Conservation (phyloP, 805 yeast genomes). For the Wickerhamomyces pijperi region DNA sequence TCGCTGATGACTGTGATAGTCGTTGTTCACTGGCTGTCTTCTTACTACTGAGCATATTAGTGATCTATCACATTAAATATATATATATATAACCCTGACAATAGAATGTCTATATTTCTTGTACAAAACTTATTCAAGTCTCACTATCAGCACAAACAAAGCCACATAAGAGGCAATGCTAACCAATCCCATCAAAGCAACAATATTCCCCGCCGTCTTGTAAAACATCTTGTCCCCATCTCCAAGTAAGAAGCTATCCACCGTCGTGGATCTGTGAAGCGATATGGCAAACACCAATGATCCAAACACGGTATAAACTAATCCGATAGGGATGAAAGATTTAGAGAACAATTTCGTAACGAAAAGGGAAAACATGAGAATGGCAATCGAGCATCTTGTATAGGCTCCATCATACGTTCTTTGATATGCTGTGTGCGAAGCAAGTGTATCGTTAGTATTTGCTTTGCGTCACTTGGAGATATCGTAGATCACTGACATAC, state of each 20-base stretch:
- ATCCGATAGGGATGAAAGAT: constrained; percentile 58
- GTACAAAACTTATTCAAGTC: too few relatives aligned
- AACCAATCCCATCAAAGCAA: constrained; percentile 36
- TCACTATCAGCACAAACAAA: constrained; percentile 38
- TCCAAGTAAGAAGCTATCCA: constrained; percentile 27
- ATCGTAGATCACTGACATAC: too few relatives aligned
- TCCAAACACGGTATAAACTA: constrained; percentile 55
- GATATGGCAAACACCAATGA: constrained; percentile 29
- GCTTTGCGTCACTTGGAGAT: too few relatives aligned
- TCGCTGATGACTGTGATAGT: not conserved
- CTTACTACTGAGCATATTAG: not conserved
- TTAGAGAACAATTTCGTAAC: constrained; percentile 52
- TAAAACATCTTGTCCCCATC: constrained; percentile 29
- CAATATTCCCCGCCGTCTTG: constrained; percentile 52
- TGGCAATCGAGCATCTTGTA: constrained; percentile 58
- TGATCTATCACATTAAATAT: too few relatives aligned
- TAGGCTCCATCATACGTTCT: constrained; percentile 82
- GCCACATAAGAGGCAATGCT: constrained; percentile 41
- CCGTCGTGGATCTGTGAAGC: constrained; percentile 20
- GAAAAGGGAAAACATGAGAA: constrained; percentile 49
- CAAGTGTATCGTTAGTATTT: not conserved
- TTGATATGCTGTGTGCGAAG: constrained; percentile 42
- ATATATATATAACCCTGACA: too few relatives aligned
- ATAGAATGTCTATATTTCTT: too few relatives aligned
- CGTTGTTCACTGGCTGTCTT: not conserved